Conservation (phyloP, 257 asterid species). For the Oldenlandia corymbosa region DNA sequence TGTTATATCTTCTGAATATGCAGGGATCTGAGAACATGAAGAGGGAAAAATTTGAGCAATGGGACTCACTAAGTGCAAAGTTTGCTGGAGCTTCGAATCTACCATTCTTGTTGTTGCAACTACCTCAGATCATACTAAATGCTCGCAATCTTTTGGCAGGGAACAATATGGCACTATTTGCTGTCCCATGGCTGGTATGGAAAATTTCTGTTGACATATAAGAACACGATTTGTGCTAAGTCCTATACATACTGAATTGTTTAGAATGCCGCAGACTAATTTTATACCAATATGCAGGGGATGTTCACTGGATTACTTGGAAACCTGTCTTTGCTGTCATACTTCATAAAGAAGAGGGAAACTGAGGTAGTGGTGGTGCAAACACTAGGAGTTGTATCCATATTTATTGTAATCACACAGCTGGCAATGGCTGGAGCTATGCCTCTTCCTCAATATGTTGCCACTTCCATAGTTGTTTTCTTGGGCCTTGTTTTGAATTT, state of each 20-base stretch:
- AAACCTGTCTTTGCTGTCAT: constrained; percentile 74
- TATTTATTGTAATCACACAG: constrained; percentile 73
- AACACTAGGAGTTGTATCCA: constrained; percentile 75
- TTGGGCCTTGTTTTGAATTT: constrained; percentile 70
- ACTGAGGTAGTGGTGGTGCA: constrained; percentile 83
- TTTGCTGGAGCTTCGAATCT: constrained; percentile 91
- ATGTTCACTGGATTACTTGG: constrained; percentile 98
- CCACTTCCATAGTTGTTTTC: constrained; percentile 65
- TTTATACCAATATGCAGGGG: constrained; percentile 45
- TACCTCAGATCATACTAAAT: constrained; percentile 92
- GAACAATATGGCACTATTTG: constrained; percentile 70
- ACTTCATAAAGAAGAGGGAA: constrained; percentile 87
- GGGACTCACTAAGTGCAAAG: constrained; percentile 87
- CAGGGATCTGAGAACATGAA: constrained; percentile 42
- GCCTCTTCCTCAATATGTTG: constrained; percentile 88
- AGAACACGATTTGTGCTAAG: neutral
- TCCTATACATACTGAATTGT: neutral
- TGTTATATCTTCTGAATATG: constrained; percentile 13
- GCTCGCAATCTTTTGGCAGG: constrained; percentile 82
- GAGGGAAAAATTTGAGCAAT: constrained; percentile 51
- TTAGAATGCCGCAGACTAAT: neutral
- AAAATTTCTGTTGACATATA: constrained; percentile 1
- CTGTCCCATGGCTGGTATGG: constrained; percentile 96
- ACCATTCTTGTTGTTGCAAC: constrained; percentile 84
- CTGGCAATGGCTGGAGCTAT: constrained; percentile 91